These are phyloP conservation scores for Eucalyptus marginata DNA, from an alignment of 345 rosid genomes.

Conservation along the genomic window DNA sequence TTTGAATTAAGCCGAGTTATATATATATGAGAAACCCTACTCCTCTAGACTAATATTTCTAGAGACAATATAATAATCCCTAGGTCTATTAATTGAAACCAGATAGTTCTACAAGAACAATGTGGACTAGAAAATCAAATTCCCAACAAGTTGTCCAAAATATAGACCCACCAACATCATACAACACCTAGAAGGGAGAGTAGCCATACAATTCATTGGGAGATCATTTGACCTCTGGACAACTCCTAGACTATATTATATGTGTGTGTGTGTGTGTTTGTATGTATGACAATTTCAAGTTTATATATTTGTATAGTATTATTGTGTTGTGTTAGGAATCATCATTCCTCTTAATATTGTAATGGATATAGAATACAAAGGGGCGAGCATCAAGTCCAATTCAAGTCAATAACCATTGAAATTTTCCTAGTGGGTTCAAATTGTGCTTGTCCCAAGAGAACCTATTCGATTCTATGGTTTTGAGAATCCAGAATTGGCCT, in stretches of 20 bases:
- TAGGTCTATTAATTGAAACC: too few species aligned
- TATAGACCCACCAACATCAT: too few species aligned
- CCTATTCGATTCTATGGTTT: neutral
- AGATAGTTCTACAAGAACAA: too few species aligned
- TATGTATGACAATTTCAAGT: neutral
- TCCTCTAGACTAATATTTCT: too few species aligned
- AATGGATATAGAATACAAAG: neutral
- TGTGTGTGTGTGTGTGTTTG: accelerated
- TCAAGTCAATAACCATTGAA: neutral
- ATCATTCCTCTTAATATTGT: neutral
- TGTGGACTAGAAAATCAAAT: too few species aligned
- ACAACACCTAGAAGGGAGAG: too few species aligned
- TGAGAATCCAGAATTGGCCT: neutral
- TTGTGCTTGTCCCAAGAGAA: neutral
- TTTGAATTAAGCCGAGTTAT: neutral
- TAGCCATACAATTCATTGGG: too few species aligned
- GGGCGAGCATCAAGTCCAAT: neutral
- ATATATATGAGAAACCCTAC: too few species aligned
- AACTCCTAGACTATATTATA: too few species aligned
- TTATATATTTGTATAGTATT: neutral
- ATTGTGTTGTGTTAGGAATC: neutral
- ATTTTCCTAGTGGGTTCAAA: neutral
- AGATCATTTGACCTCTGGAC: too few species aligned
- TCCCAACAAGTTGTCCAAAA: too few species aligned
- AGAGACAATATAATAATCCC: too few species aligned